These are phyloP conservation scores for Teunomyces pallodes DNA, from an alignment of 805 yeast species.

Conservation along the genomic window DNA sequence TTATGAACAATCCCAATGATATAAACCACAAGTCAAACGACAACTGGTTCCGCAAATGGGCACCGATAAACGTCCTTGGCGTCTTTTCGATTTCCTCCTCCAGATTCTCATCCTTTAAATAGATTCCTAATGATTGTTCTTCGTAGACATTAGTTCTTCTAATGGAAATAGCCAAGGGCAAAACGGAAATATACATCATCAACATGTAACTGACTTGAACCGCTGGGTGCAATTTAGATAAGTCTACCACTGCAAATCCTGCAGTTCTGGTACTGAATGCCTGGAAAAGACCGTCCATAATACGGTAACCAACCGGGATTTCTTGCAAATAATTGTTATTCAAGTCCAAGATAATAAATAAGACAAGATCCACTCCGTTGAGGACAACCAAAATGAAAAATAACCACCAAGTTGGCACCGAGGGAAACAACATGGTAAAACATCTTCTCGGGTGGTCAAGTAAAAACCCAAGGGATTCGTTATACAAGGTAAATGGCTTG, in stretches of 20 bases:
- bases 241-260: conserved; percentile 74
- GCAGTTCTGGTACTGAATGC: conserved; percentile 94
- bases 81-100: conserved; percentile 37
- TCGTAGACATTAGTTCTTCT: conserved; percentile 97
- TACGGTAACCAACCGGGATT: conserved; percentile 64
- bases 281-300: conserved; percentile 83
- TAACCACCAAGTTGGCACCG: conserved; percentile 95
- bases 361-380: conserved; percentile 73
- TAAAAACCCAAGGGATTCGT: conserved; percentile 80
- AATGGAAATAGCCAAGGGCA: conserved; percentile 94
- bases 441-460: conserved; percentile 97
- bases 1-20: conserved; percentile 77
- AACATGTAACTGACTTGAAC: conserved; percentile 90
- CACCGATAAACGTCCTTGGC: conserved; percentile 66
- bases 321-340: conserved; percentile 44
- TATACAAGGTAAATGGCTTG: conserved; percentile 57
- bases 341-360: conserved; percentile 78
- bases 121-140: conserved; percentile 95
- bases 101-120: conserved; percentile 37
- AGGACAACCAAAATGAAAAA: conserved; percentile 67
- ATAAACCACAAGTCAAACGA: conserved; percentile 95
- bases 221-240: conserved; percentile 77
- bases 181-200: conserved; percentile 97
- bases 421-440: conserved; percentile 87
- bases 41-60: conserved; percentile 87